Evolutionary conservation across 345 rosid species (phyloP).

Genomic region (Geranium rotundifolium): DNA sequence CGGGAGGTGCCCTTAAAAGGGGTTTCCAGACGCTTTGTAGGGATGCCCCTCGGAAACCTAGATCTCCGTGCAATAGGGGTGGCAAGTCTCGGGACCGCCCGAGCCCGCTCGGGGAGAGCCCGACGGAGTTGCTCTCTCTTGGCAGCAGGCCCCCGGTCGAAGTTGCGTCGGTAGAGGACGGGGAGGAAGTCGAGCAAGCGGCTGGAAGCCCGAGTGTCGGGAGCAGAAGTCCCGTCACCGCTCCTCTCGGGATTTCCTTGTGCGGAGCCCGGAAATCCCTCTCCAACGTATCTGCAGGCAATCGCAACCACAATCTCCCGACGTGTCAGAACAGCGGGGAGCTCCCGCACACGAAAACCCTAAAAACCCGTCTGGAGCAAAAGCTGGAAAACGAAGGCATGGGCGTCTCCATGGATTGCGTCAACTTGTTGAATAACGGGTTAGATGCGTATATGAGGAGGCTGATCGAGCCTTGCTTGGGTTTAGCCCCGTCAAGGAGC

Average conservation of each 20-base stretch:
- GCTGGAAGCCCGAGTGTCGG: conserved; percentile 68
- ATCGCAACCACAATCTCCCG: conserved; percentile 11
- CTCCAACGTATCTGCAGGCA: conserved; percentile 16
- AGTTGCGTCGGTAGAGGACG: conserved; percentile 81
- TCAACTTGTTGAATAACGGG: conserved; percentile 56
- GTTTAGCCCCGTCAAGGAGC: conserved; percentile 42
- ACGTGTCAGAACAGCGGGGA: conserved; percentile 48
- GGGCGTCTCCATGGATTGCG: conserved; percentile 41
- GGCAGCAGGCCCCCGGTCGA: conserved; percentile 81
- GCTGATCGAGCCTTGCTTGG: conserved; percentile 60
- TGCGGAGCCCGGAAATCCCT: conserved; percentile 36
- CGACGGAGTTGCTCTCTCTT: conserved; percentile 60
- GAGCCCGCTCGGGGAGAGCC: conserved; percentile 75
- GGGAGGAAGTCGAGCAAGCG: conserved; percentile 88
- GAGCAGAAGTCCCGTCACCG: conserved; percentile 69
- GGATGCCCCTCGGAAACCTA: conserved; percentile 53
- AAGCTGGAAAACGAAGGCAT: conserved; percentile 60
- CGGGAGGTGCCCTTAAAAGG: conserved; percentile 23
- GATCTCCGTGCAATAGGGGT: conserved; percentile 40
- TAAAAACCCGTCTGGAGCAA: conserved; percentile 51
- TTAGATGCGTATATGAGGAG: conserved; percentile 59
- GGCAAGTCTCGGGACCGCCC: conserved; percentile 56
- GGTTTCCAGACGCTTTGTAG: conserved; percentile 35
- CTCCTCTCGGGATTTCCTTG: conserved; percentile 63
- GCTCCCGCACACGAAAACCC: conserved; percentile 68